Evolutionary conservation across 805 yeast genomes (phyloP).

Genomic region (Candida insectorum): DNA sequence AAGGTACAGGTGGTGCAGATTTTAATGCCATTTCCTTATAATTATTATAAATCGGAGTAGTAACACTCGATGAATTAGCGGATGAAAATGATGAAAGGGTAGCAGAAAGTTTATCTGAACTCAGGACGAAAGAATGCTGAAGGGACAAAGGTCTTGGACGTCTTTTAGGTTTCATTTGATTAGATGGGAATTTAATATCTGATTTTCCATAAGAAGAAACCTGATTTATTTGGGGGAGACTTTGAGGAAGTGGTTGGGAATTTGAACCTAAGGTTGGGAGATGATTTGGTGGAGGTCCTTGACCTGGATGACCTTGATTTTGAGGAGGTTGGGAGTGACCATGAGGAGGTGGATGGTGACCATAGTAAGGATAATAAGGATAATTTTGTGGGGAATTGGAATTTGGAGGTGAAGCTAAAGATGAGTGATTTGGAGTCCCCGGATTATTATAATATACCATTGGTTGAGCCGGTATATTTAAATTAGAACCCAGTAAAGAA

Average conservation of each 20-base stretch:
- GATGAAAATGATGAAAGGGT: conserved; percentile 12
- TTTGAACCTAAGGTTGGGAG: not conserved
- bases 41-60: conserved; percentile 7
- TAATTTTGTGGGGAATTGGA: conserved; percentile 20
- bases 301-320: conserved; percentile 4
- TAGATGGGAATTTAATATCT: conserved; percentile 6
- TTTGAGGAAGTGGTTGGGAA: not conserved
- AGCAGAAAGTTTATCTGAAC: conserved; percentile 13
- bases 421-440: conserved; percentile 6
- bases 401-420: conserved; percentile 25
- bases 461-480: too few species aligned
- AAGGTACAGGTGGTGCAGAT: conserved; percentile 24
- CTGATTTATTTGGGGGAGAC: not conserved
- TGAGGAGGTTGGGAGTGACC: conserved; percentile 5
- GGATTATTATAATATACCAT: conserved; percentile 4
- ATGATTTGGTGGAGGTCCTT: not conserved
- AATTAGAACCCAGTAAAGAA: too few species aligned
- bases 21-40: conserved; percentile 9
- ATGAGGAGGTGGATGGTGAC: not conserved
- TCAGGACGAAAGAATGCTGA: conserved; percentile 27
- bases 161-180: conserved; percentile 33
- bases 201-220: not conserved
- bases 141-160: conserved; percentile 39
- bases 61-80: conserved; percentile 2
- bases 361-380: conserved; percentile 6